These are phyloP conservation scores for Chaetomium sp. DNA, from an alignment of 2,329 filamentous ascomycete species.

Conservation along the genomic window DNA sequence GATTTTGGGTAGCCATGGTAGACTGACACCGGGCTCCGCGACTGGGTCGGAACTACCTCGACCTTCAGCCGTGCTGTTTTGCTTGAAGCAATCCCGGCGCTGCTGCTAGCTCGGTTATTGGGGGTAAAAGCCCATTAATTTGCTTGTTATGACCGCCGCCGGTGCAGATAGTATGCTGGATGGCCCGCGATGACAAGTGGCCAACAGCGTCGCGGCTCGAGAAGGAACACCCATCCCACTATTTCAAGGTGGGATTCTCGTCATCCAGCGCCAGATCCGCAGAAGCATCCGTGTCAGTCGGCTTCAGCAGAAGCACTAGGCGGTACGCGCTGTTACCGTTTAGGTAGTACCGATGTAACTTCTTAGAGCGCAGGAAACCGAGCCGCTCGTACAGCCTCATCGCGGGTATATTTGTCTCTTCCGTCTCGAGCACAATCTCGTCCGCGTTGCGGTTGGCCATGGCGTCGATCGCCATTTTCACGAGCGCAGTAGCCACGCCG, in stretches of 20 bases:
- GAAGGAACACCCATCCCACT: neutral
- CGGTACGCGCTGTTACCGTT: conserved; percentile 96
- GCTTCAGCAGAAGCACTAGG: conserved; percentile 77
- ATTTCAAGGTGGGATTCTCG: conserved; percentile 25
- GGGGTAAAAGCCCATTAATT: neutral
- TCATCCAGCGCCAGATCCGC: conserved; percentile 43
- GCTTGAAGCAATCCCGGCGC: neutral
- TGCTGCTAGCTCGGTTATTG: neutral
- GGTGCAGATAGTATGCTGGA: neutral
- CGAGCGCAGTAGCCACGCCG: conserved; percentile 85
- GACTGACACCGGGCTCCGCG: neutral
- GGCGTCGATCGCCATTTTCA: conserved; percentile 86
- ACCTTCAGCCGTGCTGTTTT: neutral
- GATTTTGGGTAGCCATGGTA: neutral
- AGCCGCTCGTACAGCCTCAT: conserved; percentile 91
- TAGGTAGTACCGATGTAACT: conserved; percentile 90
- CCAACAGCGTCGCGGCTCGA: neutral
- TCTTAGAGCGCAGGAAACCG: conserved; percentile 89
- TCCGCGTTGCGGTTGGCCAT: conserved; percentile 86
- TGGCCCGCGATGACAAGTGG: neutral
- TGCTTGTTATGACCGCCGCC: neutral
- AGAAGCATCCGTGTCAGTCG: conserved; percentile 46
- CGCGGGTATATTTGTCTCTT: conserved; percentile 86
- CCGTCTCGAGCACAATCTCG: conserved; percentile 94
- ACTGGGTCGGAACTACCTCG: neutral